phyloP scores from a whole-genome alignment of 2,329 filamentous ascomycete species.

The Penicillium fuscoglaucum region DNA sequence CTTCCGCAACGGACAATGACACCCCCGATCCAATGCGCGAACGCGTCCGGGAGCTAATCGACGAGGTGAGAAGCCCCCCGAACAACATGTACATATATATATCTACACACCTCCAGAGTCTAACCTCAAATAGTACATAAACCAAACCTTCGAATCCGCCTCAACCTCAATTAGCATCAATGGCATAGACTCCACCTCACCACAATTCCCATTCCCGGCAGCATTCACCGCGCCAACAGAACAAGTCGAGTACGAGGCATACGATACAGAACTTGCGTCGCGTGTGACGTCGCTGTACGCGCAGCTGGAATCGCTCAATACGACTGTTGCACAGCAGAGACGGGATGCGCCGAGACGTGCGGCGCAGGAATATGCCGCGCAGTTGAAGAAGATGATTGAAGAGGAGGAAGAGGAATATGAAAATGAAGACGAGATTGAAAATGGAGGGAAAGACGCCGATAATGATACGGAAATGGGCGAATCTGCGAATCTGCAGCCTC shows the following conservation, averaged over 20 bases:
- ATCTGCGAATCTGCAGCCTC: slow-evolving; percentile 11
- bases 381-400: slow-evolving; percentile 36
- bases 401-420: slow-evolving; percentile 51
- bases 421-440: slow-evolving; percentile 56
- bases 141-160: slow-evolving; percentile 46
- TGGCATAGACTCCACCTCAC: slow-evolving; percentile 44
- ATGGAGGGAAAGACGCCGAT: slow-evolving; percentile 43
- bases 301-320: slow-evolving; percentile 50
- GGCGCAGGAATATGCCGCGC: slow-evolving; percentile 41
- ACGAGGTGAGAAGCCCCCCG: slow-evolving; percentile 32
- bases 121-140: slow-evolving; percentile 42
- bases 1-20: slow-evolving; percentile 42
- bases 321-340: slow-evolving; percentile 48
- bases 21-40: slow-evolving; percentile 46
- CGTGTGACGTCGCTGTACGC: slow-evolving; percentile 48
- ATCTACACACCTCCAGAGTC: too few species aligned
- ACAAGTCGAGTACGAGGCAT: slow-evolving; percentile 50
- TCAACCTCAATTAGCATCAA: slow-evolving; percentile 50
- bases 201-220: slow-evolving; percentile 34
- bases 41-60: slow-evolving; percentile 44
- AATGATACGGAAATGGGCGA: slow-evolving; percentile 28
- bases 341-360: slow-evolving; percentile 46
- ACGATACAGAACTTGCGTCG: slow-evolving; percentile 46
- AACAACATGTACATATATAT: not conserved
- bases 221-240: slow-evolving; percentile 40